Percentiles rank a stretch among this genome's conserved stretches.
Conservation (phyloP, 768 basidiomycete genomes). For the Hypsizygus marmoreus region DNA sequence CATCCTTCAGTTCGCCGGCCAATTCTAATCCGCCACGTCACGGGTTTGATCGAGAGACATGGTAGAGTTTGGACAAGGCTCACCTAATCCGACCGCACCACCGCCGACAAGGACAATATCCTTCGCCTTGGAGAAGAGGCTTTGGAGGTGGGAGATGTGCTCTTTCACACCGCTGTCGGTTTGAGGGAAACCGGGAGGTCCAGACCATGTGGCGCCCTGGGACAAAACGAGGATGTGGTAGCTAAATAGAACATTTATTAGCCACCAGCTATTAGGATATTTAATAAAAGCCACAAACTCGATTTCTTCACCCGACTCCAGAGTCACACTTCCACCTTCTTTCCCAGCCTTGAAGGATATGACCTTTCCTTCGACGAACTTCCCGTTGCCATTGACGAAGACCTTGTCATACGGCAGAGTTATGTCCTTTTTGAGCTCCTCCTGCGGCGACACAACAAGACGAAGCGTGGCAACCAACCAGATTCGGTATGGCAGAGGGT, state of each 20-base stretch:
- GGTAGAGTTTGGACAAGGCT: conserved; percentile 8
- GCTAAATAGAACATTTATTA: conserved; percentile 4
- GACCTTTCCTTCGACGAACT: conserved; percentile 45
- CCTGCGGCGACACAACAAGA: conserved; percentile 47
- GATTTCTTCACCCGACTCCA: conserved; percentile 53
- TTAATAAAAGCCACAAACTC: conserved; percentile 17
- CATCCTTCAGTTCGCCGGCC: conserved; percentile 46
- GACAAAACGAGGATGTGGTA: conserved; percentile 66
- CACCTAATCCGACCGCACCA: conserved; percentile 57
- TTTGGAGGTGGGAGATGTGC: conserved; percentile 30
- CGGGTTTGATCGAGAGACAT: neutral
- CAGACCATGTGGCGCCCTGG: conserved; percentile 57
- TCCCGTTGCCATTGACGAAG: conserved; percentile 51
- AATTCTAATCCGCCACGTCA: conserved; percentile 35
- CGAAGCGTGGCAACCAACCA: conserved; percentile 55
- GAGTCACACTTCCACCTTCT: conserved; percentile 43
- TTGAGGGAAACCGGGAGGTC: conserved; percentile 49
- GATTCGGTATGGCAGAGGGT: conserved; percentile 50
- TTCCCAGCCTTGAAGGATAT: conserved; percentile 29
- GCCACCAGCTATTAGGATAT: neutral
- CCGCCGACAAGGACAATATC: conserved; percentile 58
- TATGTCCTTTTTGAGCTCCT: conserved; percentile 43
- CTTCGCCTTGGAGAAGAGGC: conserved; percentile 37
- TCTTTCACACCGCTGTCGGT: conserved; percentile 27
- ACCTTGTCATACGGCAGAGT: conserved; percentile 57